Percentiles rank a stretch among this genome's conserved stretches.
These are phyloP conservation scores for Trypanosoma vivax DNA, from an alignment of 208 protist species.

Conservation along the genomic window DNA sequence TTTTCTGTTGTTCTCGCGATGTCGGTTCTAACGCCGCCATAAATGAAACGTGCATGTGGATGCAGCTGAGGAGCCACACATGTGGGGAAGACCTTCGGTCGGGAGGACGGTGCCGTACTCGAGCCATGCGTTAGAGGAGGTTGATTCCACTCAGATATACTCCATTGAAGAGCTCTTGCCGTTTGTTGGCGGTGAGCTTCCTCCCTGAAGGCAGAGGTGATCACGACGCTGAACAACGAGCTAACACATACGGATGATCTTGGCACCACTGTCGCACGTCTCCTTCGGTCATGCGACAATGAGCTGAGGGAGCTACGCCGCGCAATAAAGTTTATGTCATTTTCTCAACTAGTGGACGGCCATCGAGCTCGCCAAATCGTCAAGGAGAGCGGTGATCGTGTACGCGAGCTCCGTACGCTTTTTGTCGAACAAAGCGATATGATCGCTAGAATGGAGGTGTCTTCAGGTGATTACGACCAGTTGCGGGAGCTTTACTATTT, in stretches of 20 bases:
- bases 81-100: too few relatives aligned
- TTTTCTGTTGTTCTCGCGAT: too few relatives aligned
- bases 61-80: too few relatives aligned
- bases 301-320: conserved; percentile 73
- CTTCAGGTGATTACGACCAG: conserved; percentile 58
- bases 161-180: conserved; percentile 57
- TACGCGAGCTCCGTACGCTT: conserved; percentile 52
- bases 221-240: conserved; percentile 70
- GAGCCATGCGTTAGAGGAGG: conserved; percentile 5
- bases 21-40: too few relatives aligned
- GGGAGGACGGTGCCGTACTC: too few relatives aligned
- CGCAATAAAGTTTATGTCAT: conserved; percentile 74
- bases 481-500: conserved; percentile 70
- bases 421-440: conserved; percentile 75
- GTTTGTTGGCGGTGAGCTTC: conserved; percentile 61
- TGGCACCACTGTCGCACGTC: conserved; percentile 64
- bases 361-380: conserved; percentile 73
- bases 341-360: conserved; percentile 69
- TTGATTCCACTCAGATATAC: conserved; percentile 36
- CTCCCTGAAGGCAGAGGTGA: conserved; percentile 57
- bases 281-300: conserved; percentile 61
- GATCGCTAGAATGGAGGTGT: conserved; percentile 61
- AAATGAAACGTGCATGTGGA: too few relatives aligned
- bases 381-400: conserved; percentile 42
- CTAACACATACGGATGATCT: conserved; percentile 62